Conservation (phyloP, 1,139 yeast species). For the Hemisphaericaspora lyxosophila region DNA sequence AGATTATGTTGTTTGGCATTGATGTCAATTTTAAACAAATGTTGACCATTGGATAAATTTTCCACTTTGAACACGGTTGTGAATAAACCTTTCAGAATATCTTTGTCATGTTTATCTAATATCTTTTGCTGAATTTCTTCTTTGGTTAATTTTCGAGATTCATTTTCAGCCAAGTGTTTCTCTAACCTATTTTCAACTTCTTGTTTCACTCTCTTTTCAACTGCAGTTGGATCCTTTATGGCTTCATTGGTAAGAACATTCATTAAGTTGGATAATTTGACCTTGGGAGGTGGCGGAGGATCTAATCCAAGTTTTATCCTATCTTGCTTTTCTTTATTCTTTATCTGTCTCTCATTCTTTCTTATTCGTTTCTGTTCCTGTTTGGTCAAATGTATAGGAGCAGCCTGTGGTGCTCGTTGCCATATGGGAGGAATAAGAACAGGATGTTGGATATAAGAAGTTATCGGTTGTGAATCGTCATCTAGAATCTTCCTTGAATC, state of each 20-base stretch:
- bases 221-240: conserved; percentile 85
- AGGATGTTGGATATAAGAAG: conserved; percentile 79
- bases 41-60: conserved; percentile 60
- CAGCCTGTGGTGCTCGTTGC: conserved; percentile 43
- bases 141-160: conserved; percentile 57
- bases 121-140: conserved; percentile 57
- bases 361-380: conserved; percentile 74
- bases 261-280: conserved; percentile 79
- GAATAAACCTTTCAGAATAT: conserved; percentile 46
- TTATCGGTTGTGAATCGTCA: conserved; percentile 50
- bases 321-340: conserved; percentile 72
- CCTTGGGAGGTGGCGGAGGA: conserved; percentile 89
- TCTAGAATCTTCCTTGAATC: conserved; percentile 24
- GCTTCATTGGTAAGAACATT: conserved; percentile 83
- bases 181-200: conserved; percentile 66
- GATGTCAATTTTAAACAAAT: conserved; percentile 68
- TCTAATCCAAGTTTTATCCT: conserved; percentile 77
- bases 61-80: conserved; percentile 62
- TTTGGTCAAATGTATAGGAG: conserved; percentile 66
- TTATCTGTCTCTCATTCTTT: conserved; percentile 64
- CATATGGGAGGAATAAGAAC: conserved; percentile 61
- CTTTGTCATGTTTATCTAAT: conserved; percentile 46
- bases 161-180: conserved; percentile 64
- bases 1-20: conserved; percentile 75
- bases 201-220: conserved; percentile 67